Percentiles rank a stretch among this genome's conserved stretches.
These are phyloP conservation scores for Dactylellina haptotyla DNA, from an alignment of 2,329 filamentous ascomycete genomes.

Conservation along the genomic window DNA sequence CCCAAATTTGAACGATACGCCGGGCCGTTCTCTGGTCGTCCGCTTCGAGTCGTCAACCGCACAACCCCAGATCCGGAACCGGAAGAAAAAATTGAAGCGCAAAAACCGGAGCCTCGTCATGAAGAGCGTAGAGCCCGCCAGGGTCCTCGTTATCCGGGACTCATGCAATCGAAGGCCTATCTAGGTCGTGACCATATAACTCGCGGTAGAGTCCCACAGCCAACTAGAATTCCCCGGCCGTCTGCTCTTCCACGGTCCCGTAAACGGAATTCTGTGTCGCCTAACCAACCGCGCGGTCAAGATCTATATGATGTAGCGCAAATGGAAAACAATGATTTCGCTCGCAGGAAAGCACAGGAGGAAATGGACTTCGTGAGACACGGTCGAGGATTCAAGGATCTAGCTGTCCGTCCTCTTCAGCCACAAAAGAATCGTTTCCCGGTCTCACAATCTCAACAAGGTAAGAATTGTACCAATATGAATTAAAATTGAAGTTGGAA, in stretches of 20 bases:
- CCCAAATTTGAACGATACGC: background rate
- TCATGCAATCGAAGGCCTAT: no score
- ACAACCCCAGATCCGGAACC: background rate
- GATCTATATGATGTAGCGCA: background rate
- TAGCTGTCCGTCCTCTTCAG: no score
- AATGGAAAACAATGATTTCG: background rate
- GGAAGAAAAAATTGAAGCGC: background rate
- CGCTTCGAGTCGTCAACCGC: background rate
- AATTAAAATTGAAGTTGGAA: background rate
- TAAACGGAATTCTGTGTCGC: background rate
- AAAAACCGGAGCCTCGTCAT: background rate
- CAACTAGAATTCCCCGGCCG: background rate
- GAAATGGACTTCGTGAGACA: background rate
- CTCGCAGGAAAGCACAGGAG: background rate
- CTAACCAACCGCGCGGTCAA: background rate
- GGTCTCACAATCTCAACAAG: background rate
- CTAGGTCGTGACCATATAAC: no score
- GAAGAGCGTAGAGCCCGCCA: background rate
- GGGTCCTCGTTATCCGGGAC: background rate
- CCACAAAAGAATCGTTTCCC: no score
- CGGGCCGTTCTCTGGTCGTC: background rate
- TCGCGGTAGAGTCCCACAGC: no score
- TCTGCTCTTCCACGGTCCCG: background rate
- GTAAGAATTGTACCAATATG: no score
- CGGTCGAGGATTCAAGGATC: background rate